Evolutionary conservation across 139 green algal species (phyloP).

Genomic region (Chlamydomonas sphaeroides): DNA sequence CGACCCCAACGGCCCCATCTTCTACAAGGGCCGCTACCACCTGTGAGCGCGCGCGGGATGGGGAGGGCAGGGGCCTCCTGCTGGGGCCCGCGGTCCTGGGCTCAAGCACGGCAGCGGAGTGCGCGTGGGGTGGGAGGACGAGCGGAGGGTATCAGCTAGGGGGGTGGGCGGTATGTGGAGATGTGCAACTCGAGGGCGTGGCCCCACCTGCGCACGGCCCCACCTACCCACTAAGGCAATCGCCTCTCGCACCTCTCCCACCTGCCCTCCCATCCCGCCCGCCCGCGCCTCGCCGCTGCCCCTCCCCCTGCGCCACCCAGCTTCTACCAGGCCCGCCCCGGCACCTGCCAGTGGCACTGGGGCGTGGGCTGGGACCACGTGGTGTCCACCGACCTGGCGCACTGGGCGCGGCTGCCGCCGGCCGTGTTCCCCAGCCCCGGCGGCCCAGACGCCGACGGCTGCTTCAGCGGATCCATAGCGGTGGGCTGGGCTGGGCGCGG

Average conservation of each 20-base stretch:
- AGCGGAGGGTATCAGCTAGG: no score
- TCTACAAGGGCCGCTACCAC: constrained; percentile 63
- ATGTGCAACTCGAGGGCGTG: no score
- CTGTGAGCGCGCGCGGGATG: constrained; percentile 17
- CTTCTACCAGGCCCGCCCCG: constrained; percentile 70
- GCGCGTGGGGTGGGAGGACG: no score
- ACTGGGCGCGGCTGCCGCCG: constrained; percentile 77
- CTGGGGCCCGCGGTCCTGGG: no score
- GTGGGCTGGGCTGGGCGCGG: neutral
- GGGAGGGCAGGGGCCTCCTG: neutral
- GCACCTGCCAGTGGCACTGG: constrained; percentile 83
- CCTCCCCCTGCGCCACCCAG: constrained; percentile 26
- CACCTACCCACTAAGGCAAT: no score
- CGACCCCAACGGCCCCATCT: constrained; percentile 78
- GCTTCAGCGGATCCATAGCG: constrained; percentile 80
- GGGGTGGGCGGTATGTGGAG: no score
- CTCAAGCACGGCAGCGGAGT: no score
- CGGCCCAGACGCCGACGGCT: constrained; percentile 81
- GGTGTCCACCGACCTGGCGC: constrained; percentile 74
- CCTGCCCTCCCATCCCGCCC: no score
- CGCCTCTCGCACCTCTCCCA: neutral
- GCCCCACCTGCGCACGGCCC: no score
- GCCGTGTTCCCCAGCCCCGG: constrained; percentile 78
- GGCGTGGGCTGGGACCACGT: constrained; percentile 88
- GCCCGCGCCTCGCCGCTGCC: neutral